Base-by-base conservation (phyloP, 2,329 filamentous ascomycete species). In the Arthroderma uncinatum region DNA sequence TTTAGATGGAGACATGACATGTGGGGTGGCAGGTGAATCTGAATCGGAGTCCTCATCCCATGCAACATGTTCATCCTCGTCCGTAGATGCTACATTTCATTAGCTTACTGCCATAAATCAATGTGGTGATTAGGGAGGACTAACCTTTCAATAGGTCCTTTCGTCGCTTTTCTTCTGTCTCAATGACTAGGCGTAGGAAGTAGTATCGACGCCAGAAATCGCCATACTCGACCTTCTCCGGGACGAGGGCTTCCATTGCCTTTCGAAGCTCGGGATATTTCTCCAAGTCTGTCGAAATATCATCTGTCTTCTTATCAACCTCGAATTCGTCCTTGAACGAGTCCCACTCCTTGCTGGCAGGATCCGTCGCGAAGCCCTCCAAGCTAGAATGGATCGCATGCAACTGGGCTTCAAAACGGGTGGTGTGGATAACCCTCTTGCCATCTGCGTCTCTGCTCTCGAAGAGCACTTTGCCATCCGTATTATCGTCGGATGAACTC, bases 201-300 rank as follows among this genome's bases (percentile, higher is more conserved):
- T 97, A 97, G 73, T 98, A 98, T 57, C 93, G 81, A 68, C 82
- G 86, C 92, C 93, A 98, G 70, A 98, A 98, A 55, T 86, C 82
- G 55, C 78, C 80, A 67, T 98, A 98, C 34, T 91, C 81, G n/a
- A 96, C 88, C 64, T 83, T 82, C 71, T 91, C 90, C 1, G 93
- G 93, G n/a, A 98, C 93, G 57, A 95, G 76, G 74, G 86, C 90
- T 79, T 96, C 93, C 92, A 98, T 97, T 0, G 90, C 90, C 25
- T 79, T 74, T 64, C 91, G 79, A 64, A 98, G 75, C 72, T 97
- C 92, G 8, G 85, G 82, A 67, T 95, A 95, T 68, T 86, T 89
- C 63, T 91, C 84, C 63, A 98, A 71, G 71, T 98, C 90, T 59
- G 76, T 77, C 52, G 85, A 83, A 63, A 98, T 94, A 55, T 85